These are phyloP conservation scores for Candida gigantensis DNA, from an alignment of 1,139 yeast species.

Conservation along the genomic window DNA sequence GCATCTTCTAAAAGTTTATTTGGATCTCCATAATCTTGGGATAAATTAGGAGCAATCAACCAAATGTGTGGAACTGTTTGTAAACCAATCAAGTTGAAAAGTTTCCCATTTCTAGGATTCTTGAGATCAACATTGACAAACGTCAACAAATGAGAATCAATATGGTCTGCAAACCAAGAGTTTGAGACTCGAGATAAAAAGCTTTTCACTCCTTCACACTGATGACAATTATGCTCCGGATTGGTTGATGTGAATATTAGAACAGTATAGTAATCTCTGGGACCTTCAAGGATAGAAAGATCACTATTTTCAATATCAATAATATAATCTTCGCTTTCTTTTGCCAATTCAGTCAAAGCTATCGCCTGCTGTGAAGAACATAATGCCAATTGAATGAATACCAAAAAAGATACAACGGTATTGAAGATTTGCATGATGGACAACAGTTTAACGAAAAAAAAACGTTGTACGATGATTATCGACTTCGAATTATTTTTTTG, in stretches of 20 bases:
- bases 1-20: conserved; percentile 30
- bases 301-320: conserved; percentile 33
- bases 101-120: conserved; percentile 33
- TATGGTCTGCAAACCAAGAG: conserved; percentile 47
- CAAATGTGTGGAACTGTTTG: conserved; percentile 62
- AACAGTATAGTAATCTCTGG: conserved; percentile 40
- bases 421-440: conserved; percentile 3
- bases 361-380: conserved; percentile 5
- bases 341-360: conserved; percentile 6
- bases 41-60: conserved; percentile 56
- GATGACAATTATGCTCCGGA: conserved; percentile 33
- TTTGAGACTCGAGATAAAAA: conserved; percentile 40
- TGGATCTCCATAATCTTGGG: conserved; percentile 19
- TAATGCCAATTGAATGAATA: conserved; percentile 4
- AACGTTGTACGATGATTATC: too few species aligned
- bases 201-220: conserved; percentile 23
- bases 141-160: conserved; percentile 36
- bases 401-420: conserved; percentile 1
- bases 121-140: conserved; percentile 55
- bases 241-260: conserved; percentile 37
- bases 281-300: conserved; percentile 32
- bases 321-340: conserved; percentile 15
- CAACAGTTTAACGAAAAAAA: too few species aligned
- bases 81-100: conserved; percentile 43
- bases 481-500: too few species aligned